These are phyloP conservation scores for Cudoniella acicularis DNA, from an alignment of 495 filamentous ascomycete species.

Conservation along the genomic window DNA sequence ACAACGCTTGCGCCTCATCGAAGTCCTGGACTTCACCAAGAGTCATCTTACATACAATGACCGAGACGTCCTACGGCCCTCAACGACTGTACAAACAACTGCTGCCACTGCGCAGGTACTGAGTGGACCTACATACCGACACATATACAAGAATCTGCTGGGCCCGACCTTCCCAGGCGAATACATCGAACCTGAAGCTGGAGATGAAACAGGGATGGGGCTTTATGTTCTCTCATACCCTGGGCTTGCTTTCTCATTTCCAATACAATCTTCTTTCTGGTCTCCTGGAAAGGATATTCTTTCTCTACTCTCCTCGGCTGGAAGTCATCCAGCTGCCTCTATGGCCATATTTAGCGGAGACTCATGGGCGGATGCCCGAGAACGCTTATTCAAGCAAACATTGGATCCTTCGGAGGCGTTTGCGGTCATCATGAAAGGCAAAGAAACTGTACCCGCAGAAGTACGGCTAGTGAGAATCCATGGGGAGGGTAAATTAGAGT, in stretches of 20 bases:
- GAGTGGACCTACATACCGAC: conserved; percentile 76
- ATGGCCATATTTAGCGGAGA: conserved; percentile 87
- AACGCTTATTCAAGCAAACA: conserved; percentile 67
- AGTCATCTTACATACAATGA: conserved; percentile 78
- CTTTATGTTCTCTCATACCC: conserved; percentile 89
- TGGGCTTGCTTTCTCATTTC: conserved; percentile 88
- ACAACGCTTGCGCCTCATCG: conserved; percentile 85
- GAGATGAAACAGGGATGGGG: conserved; percentile 48
- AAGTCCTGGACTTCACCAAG: conserved; percentile 88
- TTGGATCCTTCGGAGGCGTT: conserved; percentile 61
- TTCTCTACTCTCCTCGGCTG: conserved; percentile 74
- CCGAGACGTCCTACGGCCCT: conserved; percentile 71
- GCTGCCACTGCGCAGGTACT: conserved; percentile 32
- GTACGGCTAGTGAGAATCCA: conserved; percentile 72
- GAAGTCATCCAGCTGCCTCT: conserved; percentile 66
- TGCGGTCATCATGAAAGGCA: conserved; percentile 44
- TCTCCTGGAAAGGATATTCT: conserved; percentile 81
- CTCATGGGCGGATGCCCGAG: conserved; percentile 81
- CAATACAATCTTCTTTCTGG: conserved; percentile 71
- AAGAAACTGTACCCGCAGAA: conserved; percentile 71
- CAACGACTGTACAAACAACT: conserved; percentile 40
- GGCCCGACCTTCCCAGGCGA: conserved; percentile 91
- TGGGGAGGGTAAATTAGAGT: conserved; percentile 70
- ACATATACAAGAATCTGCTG: conserved; percentile 87
- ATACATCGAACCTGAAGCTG: conserved; percentile 60